phyloP scores from a whole-genome alignment of 768 basidiomycete species.

The Lactarius tabidus region DNA sequence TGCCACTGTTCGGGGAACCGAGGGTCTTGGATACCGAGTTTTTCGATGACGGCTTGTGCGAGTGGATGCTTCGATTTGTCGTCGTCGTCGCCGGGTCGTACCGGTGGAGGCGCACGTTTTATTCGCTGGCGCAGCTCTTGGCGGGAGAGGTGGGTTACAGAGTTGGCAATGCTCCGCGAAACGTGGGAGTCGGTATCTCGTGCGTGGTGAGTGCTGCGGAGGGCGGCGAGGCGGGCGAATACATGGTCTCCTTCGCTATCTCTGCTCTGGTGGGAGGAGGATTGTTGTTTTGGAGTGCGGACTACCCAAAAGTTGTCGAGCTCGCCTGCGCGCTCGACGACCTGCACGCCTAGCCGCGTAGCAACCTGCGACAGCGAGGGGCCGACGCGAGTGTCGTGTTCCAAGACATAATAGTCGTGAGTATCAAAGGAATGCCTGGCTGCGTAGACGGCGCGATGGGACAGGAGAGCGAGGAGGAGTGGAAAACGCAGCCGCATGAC shows the following conservation, averaged over 20 bases:
- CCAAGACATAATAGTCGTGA: constrained; percentile 81
- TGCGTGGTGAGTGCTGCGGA: constrained; percentile 43
- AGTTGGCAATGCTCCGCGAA: constrained; percentile 45
- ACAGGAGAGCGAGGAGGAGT: constrained; percentile 32
- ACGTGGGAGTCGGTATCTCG: constrained; percentile 35
- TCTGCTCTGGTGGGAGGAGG: constrained; percentile 28
- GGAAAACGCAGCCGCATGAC: constrained; percentile 27
- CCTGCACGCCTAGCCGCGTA: constrained; percentile 63
- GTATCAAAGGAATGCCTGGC: constrained; percentile 50
- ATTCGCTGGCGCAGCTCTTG: constrained; percentile 64
- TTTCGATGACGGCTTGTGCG: constrained; percentile 48
- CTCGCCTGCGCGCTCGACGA: constrained; percentile 86
- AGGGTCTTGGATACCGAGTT: constrained; percentile 75
- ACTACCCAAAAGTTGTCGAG: constrained; percentile 82
- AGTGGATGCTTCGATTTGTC: constrained; percentile 32
- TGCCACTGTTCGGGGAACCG: constrained; percentile 90
- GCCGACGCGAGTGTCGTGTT: constrained; percentile 51
- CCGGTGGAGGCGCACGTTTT: constrained; percentile 71
- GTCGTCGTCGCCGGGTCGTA: constrained; percentile 32
- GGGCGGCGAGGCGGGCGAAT: constrained; percentile 43
- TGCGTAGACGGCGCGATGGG: constrained; percentile 33
- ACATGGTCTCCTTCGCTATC: constrained; percentile 41
- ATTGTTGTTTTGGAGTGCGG: constrained; percentile 44
- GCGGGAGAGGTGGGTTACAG: constrained; percentile 56
- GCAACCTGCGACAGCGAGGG: constrained; percentile 60